These are phyloP conservation scores for Casuarina equisetifolia DNA, from an alignment of 306 rosid species.

Conservation along the genomic window DNA sequence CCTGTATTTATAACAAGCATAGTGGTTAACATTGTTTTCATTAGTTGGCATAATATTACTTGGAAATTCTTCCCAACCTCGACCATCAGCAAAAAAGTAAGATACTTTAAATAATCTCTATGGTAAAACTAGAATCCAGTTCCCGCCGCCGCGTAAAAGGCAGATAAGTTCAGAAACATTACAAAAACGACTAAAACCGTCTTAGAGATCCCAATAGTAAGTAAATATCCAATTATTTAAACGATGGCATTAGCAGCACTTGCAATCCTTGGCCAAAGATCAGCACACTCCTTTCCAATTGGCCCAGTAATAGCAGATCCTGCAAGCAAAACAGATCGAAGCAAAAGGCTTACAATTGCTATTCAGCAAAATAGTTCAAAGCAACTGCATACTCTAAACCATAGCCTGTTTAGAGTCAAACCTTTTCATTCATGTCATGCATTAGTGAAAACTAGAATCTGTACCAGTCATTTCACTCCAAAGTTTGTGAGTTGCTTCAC, in stretches of 20 bases:
- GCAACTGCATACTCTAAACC: no score
- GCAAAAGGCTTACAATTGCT: background rate
- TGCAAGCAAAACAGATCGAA: conserved; percentile 4
- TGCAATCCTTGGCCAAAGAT: conserved; percentile 93
- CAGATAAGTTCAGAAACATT: background rate
- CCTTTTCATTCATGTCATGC: no score
- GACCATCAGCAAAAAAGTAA: background rate
- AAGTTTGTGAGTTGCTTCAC: no score
- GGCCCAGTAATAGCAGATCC: conserved; percentile 94
- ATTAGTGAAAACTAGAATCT: no score
- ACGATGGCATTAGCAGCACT: conserved; percentile 94
- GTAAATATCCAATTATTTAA: conserved; percentile 19
- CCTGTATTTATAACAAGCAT: no score
- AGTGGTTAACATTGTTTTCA: background rate
- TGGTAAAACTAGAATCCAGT: background rate
- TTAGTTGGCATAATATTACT: background rate
- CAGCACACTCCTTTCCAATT: conserved; percentile 88
- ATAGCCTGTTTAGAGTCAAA: no score
- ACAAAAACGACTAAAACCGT: no score
- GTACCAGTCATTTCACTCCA: no score
- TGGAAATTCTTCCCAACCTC: background rate
- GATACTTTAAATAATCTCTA: background rate
- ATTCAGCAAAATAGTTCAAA: no score
- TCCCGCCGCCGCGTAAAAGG: background rate
- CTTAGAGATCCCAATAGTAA: no score